phyloP scores from a whole-genome alignment of 495 filamentous ascomycete genomes.

The Pyrenula aspistea region DNA sequence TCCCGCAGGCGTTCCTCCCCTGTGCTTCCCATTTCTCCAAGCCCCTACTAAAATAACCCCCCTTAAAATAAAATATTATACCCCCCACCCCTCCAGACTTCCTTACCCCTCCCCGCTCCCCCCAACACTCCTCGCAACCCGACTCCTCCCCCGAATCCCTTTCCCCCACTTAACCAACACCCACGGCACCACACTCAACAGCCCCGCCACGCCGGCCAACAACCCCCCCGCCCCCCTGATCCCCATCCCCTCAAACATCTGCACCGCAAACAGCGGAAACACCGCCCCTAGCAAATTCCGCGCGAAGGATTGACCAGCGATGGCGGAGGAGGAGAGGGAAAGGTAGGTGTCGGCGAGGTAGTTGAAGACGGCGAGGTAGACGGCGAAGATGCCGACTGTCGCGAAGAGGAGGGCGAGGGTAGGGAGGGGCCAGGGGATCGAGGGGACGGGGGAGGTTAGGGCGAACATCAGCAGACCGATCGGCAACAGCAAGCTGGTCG shows the following conservation, averaged over 20 bases:
- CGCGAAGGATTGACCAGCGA: slow-evolving; percentile 78
- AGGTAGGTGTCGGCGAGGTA: slow-evolving; percentile 91
- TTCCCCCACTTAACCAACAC: slow-evolving; percentile 71
- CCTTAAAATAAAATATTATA: too few relatives aligned
- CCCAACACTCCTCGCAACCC: slow-evolving; percentile 44
- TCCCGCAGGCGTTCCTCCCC: too few relatives aligned
- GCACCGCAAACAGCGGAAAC: slow-evolving; percentile 65
- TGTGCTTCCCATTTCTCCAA: too few relatives aligned
- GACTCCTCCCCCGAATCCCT: slow-evolving; percentile 64
- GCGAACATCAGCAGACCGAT: slow-evolving; percentile 76
- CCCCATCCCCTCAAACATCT: slow-evolving; percentile 59
- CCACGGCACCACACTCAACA: slow-evolving; percentile 75
- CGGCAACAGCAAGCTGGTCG: slow-evolving; percentile 57
- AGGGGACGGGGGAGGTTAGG: slow-evolving; percentile 49
- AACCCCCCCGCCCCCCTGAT: slow-evolving; percentile 63
- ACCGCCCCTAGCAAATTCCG: slow-evolving; percentile 75
- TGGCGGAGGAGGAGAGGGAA: slow-evolving; percentile 69
- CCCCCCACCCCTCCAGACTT: neutral
- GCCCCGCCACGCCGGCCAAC: slow-evolving; percentile 60
- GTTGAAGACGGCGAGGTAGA: slow-evolving; percentile 88
- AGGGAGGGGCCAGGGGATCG: slow-evolving; percentile 69
- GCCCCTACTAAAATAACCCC: too few relatives aligned
- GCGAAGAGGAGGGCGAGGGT: slow-evolving; percentile 57
- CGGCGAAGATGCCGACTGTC: slow-evolving; percentile 78
- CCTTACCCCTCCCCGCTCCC: neutral